Percentiles rank a stretch among this genome's conserved stretches.
Conservation (phyloP, 2,329 filamentous ascomycete genomes). For the Berkeleyomyces rouxiae region DNA sequence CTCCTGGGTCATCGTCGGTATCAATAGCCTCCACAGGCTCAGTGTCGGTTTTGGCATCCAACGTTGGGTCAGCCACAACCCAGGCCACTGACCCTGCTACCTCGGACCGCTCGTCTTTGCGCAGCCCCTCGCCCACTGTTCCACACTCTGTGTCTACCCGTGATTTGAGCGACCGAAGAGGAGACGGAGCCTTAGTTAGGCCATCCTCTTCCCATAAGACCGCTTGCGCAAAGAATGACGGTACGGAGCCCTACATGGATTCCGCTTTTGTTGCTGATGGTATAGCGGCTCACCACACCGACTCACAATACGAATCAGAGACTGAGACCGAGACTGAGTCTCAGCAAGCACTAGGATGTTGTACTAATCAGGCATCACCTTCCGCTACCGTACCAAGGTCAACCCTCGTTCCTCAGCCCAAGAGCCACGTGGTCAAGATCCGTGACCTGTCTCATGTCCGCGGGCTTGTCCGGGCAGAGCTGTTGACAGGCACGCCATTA, state of each 20-base stretch:
- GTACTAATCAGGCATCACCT: not conserved
- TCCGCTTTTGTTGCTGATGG: not conserved
- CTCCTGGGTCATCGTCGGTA: not conserved
- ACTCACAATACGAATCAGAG: not conserved
- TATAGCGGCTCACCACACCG: not conserved
- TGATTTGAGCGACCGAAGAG: not conserved
- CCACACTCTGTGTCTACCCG: not conserved
- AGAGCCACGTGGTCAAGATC: constrained; percentile 51
- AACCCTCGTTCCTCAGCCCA: not conserved
- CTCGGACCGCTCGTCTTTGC: not conserved
- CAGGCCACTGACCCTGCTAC: constrained; percentile 6
- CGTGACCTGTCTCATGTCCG: constrained; percentile 84
- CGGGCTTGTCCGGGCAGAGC: constrained; percentile 66
- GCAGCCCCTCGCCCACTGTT: not conserved
- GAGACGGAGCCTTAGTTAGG: not conserved
- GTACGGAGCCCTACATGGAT: constrained; percentile 1
- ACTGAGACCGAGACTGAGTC: not conserved
- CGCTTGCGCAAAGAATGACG: not conserved
- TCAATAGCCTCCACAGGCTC: constrained; percentile 1
- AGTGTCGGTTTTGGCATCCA: not conserved
- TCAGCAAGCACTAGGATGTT: not conserved
- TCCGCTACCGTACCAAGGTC: not conserved
- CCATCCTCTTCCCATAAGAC: not conserved
- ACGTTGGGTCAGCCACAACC: constrained; percentile 7
- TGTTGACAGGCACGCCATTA: constrained; percentile 31